Evolutionary conservation across 768 basidiomycete genomes (phyloP), one percentile per base, ranked within the genome.

Genomic region (Mycena maculata): DNA sequence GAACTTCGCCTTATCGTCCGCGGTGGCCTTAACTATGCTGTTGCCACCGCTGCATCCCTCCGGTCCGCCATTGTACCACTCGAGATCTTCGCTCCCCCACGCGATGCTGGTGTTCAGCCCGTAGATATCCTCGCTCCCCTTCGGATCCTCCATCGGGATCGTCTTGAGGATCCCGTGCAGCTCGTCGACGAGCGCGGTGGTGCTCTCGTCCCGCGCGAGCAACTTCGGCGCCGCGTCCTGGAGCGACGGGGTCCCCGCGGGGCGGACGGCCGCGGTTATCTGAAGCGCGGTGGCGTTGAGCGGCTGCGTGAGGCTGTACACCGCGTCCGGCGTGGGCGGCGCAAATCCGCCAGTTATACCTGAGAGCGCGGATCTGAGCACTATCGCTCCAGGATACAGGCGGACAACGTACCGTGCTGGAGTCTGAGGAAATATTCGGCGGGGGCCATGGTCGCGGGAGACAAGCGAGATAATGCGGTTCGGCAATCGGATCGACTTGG

Each of bases 341-440:
- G 87, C 87, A 73, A 94, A 92, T 44, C 93, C 93, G 31, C 92
- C 92, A 15, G 80, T 76, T 74, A 93, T 94, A 65, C 93, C 93
- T 94, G 73, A 6, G 16, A n/a, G n/a, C n/a, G n/a, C n/a, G n/a
- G n/a, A n/a, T n/a, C n/a, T n/a, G n/a, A n/a, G n/a, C n/a, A n/a
- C n/a, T n/a, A n/a, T n/a, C n/a, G n/a, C n/a, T n/a, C n/a, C n/a
- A n/a, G n/a, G n/a, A n/a, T n/a, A n/a, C n/a, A n/a, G n/a, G n/a
- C n/a, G n/a, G n/a, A n/a, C n/a, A n/a, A n/a, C 78, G 18, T 68
- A 87, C 91, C 91, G 74, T 85, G 83, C 79, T 92, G 90, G 55
- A 90, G 85, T 64, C 85, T 81, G 48, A 90, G 73, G 28, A 83
- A 86, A 73, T 85, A 91, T 76, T 86, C 85, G 56, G 79, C 69